Base-by-base conservation (phyloP, 129 eudicot species). In the Tanacetum coccineum region DNA sequence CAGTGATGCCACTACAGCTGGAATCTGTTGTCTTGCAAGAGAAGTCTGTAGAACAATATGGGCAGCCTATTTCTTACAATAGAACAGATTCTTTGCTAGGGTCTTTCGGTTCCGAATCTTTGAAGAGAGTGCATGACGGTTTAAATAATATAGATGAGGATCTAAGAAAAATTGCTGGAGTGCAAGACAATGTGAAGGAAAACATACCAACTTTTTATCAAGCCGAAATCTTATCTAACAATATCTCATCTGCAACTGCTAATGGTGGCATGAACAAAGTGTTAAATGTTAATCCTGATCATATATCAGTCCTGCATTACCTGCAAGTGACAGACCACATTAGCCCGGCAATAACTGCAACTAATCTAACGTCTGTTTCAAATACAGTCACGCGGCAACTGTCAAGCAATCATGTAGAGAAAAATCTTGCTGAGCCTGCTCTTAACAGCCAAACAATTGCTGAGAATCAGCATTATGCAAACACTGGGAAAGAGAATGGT, bases 121-220 rank as follows among this genome's bases (percentile, higher is more conserved):
- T 22, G 25, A 22, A 22, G 25, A 22, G 25, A 22, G 25, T 22
- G 25, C n/a, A n/a, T n/a, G n/a, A n/a, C n/a, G n/a, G n/a, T n/a
- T n/a, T 22, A 22, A 22, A 22, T 22, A 0, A 0, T 22, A 22
- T 22, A 22, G 25, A 22, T 22, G 25, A 22, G 1, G 64, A 68
- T 60, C 44, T 3, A 55, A 55, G 55, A 25, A 68, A 40, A 55
- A 54, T 19, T 42, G 36, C 20, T 54, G 64, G 26, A 68, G 42
- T 9, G 44, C 63, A 68, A 13, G 42, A 68, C 49, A 42, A 2
- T 3, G 39, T 53, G n/a, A 68, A 42, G 64, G 73, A 68, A 68
- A 68, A 68, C 54, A 68, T 68, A 55, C 73, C 73, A 42, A 55
- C 17, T 20, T 68, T 68, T 40, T 68, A 68, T 68, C 64, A 68